A percentile compares a stretch with the other conserved stretches of the same genome.
phyloP scores from a whole-genome alignment of 1,284 basidiomycete species.

The Irpex sp. region DNA sequence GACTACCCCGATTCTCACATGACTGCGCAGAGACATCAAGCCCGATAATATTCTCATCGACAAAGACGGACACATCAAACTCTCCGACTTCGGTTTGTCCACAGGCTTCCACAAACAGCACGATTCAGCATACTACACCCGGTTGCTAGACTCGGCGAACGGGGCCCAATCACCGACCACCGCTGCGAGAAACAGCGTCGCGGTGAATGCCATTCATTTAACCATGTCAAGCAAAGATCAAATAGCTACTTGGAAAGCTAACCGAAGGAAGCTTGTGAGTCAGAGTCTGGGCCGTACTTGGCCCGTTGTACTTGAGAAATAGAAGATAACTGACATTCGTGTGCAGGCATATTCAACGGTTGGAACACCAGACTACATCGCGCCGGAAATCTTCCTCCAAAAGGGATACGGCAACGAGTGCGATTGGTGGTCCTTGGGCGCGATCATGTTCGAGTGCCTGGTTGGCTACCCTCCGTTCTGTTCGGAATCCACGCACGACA shows the following conservation, averaged over 20 bases:
- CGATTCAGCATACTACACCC: conserved; percentile 94
- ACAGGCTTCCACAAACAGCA: conserved; percentile 98
- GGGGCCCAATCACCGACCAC: conserved; percentile 38
- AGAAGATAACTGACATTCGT: conserved; percentile 1
- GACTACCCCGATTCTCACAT: conserved; percentile 1
- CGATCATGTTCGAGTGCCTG: conserved; percentile 98
- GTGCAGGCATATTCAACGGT: conserved; percentile 95
- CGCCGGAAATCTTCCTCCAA: conserved; percentile 97
- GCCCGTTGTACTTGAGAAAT: background rate
- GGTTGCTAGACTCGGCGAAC: conserved; percentile 61
- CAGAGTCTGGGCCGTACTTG: background rate
- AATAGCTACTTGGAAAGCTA: conserved; percentile 99
- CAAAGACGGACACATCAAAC: conserved; percentile 93
- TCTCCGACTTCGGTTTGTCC: conserved; percentile 97
- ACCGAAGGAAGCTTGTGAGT: conserved; percentile 88
- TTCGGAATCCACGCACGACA: conserved; percentile 96
- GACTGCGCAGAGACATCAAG: conserved; percentile 83
- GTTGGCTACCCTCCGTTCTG: conserved; percentile 98
- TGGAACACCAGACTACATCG: conserved; percentile 98
- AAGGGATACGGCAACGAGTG: conserved; percentile 98
- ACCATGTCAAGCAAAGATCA: conserved; percentile 92
- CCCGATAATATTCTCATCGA: conserved; percentile 99
- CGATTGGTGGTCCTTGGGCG: conserved; percentile 97
- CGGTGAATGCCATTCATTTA: conserved; percentile 93
- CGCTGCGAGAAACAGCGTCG: conserved; percentile 81